These are phyloP conservation scores for Suhomyces canberraensis DNA, from an alignment of 805 yeast genomes.

Conservation along the genomic window DNA sequence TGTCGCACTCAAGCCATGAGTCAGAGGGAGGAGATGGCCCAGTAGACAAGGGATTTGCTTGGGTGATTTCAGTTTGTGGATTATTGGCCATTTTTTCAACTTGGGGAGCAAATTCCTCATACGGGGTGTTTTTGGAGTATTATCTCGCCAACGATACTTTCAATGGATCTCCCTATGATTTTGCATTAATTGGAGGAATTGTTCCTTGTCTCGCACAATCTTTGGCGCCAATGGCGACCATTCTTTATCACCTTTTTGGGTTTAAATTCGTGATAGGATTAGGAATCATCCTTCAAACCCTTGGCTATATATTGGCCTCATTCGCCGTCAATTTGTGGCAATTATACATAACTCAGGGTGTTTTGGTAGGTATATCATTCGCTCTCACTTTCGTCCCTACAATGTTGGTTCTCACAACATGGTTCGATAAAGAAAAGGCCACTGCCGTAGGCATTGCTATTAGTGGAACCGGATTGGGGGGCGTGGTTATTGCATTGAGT, in stretches of 20 bases:
- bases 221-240: slow-evolving; percentile 49
- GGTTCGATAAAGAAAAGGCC: slow-evolving; percentile 46
- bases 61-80: slow-evolving; percentile 51
- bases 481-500: slow-evolving; percentile 46
- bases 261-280: slow-evolving; percentile 42
- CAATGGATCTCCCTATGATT: slow-evolving; percentile 42
- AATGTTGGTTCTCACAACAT: slow-evolving; percentile 43
- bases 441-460: slow-evolving; percentile 48
- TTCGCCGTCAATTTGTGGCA: slow-evolving; percentile 51
- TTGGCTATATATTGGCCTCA: slow-evolving; percentile 49
- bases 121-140: slow-evolving; percentile 55
- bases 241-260: slow-evolving; percentile 49
- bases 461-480: slow-evolving; percentile 52
- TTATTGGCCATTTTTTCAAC: slow-evolving; percentile 46
- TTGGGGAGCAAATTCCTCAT: slow-evolving; percentile 59
- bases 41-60: slow-evolving; percentile 50
- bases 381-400: slow-evolving; percentile 44
- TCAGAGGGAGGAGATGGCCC: slow-evolving; percentile 1
- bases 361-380: slow-evolving; percentile 48
- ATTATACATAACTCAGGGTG: slow-evolving; percentile 50
- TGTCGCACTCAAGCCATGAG: not conserved
- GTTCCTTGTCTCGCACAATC: slow-evolving; percentile 55
- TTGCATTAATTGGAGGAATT: slow-evolving; percentile 51
- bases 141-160: slow-evolving; percentile 41
- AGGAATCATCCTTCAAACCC: slow-evolving; percentile 44